Base-by-base conservation (phyloP, 768 basidiomycete species). In the Suillus spraguei region DNA sequence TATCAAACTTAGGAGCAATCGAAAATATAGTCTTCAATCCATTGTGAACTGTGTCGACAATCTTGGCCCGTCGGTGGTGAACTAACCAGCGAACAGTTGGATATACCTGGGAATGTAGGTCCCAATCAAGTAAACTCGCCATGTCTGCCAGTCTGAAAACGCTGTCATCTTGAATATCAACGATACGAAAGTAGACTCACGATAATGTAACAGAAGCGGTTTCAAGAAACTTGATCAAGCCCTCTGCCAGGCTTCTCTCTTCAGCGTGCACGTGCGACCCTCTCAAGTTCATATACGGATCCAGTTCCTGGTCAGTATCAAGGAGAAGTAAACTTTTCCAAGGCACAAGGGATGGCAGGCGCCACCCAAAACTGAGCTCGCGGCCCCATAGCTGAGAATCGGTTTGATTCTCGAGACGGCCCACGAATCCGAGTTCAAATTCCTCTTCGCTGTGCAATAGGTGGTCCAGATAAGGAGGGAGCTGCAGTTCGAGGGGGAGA, bases 81-180 rank as follows among this genome's bases (percentile, higher is more conserved):
- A 98, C 91, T 36, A 99, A 82, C 85, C 95, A 95, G 20, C 94
- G 86, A 10, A 97, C 96, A n/a, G 92, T 87, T 0, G 95, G 92
- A 70, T 91, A 92, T 0, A 97, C 83, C 68, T 97, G 93, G 0
- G 85, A 80, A 67, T 94, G 87, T 8, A 94, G 77, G 66, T 95
- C 89, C 87, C 93, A 93, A 63, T 94, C 92, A 46, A 96, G 77
- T 41, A 92, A 72, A 70, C 82, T 88, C 3, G 90, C 90, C 82
- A 95, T 88, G 67, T 94, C 92, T 16, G 86, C 86, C 39, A 95
- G 80, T 52, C 91, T 93, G 66, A 33, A 54, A 32, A 56, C 64
- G 50, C 55, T 58, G 9, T 39, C 44, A 41, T 28, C 32, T 38
- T 9, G 42, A 47, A 20, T 32, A 39, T 47, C 33, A 41, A 59